Evolutionary conservation across 2,329 filamentous ascomycete genomes (phyloP).

Genomic region (Epichloe baconii): DNA sequence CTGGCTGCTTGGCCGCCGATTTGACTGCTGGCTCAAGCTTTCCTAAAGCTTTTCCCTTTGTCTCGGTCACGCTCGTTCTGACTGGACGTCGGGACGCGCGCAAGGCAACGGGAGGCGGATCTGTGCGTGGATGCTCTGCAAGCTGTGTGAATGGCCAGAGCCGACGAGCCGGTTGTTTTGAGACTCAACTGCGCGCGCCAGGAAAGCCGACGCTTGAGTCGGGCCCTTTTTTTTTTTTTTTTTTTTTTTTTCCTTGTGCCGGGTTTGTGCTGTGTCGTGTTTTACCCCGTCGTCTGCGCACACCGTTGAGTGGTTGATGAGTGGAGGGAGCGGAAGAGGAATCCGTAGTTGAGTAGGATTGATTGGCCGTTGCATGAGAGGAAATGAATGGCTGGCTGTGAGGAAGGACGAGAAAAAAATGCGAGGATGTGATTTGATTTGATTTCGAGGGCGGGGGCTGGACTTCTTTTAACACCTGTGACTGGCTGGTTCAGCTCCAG

Average conservation of each 20-base stretch:
- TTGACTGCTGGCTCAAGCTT: slow-evolving; percentile 5
- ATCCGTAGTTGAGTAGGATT: slow-evolving; percentile 16
- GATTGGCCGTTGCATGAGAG: slow-evolving; percentile 33
- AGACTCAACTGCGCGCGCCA: slow-evolving; percentile 11
- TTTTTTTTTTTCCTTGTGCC: slow-evolving; percentile 8
- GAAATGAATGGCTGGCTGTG: slow-evolving; percentile 15
- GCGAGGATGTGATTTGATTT: slow-evolving; percentile 38
- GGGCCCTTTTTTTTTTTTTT: slow-evolving; percentile 6
- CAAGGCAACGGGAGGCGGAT: slow-evolving; percentile 6
- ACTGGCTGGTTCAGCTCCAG: slow-evolving; percentile 36
- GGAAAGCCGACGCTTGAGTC: slow-evolving; percentile 3
- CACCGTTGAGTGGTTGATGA: slow-evolving; percentile 17
- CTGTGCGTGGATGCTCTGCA: slow-evolving; percentile 8
- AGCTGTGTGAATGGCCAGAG: slow-evolving; percentile 13
- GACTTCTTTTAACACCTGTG: slow-evolving; percentile 30
- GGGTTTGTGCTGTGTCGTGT: slow-evolving; percentile 2
- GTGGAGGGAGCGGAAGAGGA: slow-evolving; percentile 20
- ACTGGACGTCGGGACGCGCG: slow-evolving; percentile 8
- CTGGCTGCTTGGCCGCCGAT: slow-evolving; percentile 2
- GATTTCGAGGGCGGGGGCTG: slow-evolving; percentile 23
- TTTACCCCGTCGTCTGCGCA: slow-evolving; percentile 8
- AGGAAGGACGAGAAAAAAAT: slow-evolving; percentile 29
- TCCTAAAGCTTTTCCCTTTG: neutral
- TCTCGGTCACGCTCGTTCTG: slow-evolving; percentile 1
- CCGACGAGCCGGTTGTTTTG: slow-evolving; percentile 3